These are phyloP conservation scores for Chytridium lagenaria DNA, from an alignment of 371 early-diverging fungal species.

Conservation along the genomic window DNA sequence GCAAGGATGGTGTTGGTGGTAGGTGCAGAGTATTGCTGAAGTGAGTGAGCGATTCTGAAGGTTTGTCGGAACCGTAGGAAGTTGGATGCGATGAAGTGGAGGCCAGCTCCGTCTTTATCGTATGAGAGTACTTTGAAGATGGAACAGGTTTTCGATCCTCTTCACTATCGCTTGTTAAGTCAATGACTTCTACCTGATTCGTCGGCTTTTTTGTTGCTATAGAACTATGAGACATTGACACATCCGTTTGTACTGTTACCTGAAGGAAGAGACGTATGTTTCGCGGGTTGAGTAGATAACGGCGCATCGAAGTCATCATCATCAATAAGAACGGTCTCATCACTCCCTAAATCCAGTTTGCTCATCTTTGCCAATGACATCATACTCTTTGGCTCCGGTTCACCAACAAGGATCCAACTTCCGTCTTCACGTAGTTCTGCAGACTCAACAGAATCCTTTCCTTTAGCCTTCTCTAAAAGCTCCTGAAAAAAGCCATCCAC, in stretches of 20 bases:
- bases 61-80: neutral
- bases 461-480: slow-evolving; percentile 14
- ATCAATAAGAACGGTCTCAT: neutral
- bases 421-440: slow-evolving; percentile 30
- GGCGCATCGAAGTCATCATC: neutral
- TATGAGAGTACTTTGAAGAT: neutral
- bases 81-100: slow-evolving; percentile 1
- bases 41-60: too few species aligned
- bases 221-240: too few species aligned
- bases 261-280: neutral
- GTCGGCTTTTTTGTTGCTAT: neutral
- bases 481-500: slow-evolving; percentile 34
- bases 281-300: neutral
- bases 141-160: neutral
- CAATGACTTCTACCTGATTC: slow-evolving; percentile 6
- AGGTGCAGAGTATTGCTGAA: too few species aligned
- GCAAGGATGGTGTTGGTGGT: too few species aligned
- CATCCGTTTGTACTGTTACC: too few species aligned
- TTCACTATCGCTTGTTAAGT: slow-evolving; percentile 5
- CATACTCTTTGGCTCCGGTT: neutral
- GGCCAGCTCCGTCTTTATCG: neutral
- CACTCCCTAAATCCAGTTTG: neutral
- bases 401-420: slow-evolving; percentile 14
- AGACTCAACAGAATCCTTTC: slow-evolving; percentile 21
- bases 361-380: neutral